phyloP scores from a whole-genome alignment of 441 rosid species.

The Jatropha multifida region DNA sequence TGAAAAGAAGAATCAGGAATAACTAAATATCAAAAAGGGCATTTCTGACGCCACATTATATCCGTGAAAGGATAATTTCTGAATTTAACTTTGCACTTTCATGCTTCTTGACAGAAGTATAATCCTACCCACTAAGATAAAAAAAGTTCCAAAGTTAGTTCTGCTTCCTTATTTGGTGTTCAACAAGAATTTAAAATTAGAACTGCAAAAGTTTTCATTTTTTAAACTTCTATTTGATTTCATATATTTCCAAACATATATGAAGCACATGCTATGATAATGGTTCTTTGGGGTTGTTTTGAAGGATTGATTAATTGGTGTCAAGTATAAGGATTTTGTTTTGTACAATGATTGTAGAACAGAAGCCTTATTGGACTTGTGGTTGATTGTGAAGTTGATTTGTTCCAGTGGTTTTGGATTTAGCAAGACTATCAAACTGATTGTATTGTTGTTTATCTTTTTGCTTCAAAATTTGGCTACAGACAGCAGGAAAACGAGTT shows the following conservation, averaged over 20 bases:
- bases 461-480: background rate
- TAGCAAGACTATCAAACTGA: background rate
- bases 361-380: background rate
- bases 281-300: background rate
- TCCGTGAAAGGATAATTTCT: background rate
- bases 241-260: background rate
- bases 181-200: background rate
- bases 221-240: background rate
- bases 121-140: background rate
- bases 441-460: background rate
- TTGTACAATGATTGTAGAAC: background rate
- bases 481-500: background rate
- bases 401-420: background rate
- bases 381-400: background rate
- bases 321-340: conserved; percentile 4
- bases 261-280: background rate
- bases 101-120: background rate
- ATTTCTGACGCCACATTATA: background rate
- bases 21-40: background rate
- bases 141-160: conserved; percentile 2
- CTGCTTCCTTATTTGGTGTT: conserved; percentile 7
- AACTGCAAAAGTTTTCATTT: background rate
- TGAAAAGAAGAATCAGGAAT: background rate
- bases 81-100: background rate
- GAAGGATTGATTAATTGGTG: background rate